Percentiles rank a stretch among this genome's conserved stretches.
Evolutionary conservation across 352 stramenopile species (phyloP).

Genomic region (Globisporangium solare): DNA sequence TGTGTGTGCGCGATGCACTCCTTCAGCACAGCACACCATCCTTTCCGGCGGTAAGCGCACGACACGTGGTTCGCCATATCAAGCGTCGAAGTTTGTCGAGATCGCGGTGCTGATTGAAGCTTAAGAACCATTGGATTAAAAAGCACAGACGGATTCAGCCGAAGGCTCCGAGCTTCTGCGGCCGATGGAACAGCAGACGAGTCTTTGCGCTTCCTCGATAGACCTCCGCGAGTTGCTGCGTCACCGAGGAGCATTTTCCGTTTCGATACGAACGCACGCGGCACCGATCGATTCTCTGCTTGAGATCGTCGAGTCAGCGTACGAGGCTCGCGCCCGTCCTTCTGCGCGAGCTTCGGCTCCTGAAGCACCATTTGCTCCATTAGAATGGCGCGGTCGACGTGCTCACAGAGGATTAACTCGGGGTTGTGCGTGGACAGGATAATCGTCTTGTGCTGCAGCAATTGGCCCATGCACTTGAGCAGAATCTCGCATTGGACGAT

Average conservation of each 20-base stretch:
- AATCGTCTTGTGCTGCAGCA: conserved; percentile 50
- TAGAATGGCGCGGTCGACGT: conserved; percentile 32
- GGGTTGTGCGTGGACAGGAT: conserved; percentile 51
- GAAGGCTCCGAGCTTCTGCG: not conserved
- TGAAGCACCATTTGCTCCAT: conserved; percentile 29
- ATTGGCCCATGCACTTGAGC: conserved; percentile 43
- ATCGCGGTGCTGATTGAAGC: conserved; percentile 15
- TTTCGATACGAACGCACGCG: conserved; percentile 9
- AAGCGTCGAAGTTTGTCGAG: not conserved
- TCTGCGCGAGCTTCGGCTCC: conserved; percentile 15
- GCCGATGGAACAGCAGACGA: not conserved
- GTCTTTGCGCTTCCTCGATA: not conserved
- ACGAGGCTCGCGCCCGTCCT: conserved; percentile 17
- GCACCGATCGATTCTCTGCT: conserved; percentile 1
- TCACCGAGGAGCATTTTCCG: conserved; percentile 6
- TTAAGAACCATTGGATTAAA: conserved; percentile 20
- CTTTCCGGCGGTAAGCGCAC: conserved; percentile 12
- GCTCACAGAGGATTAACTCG: conserved; percentile 39
- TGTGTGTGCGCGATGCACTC: conserved; percentile 34
- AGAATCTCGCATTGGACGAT: conserved; percentile 59
- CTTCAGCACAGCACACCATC: conserved; percentile 18
- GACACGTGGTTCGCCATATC: conserved; percentile 8
- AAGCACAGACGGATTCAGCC: conserved; percentile 16
- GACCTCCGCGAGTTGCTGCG: conserved; percentile 4
- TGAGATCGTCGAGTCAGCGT: conserved; percentile 9